A percentile compares a stretch with the other conserved stretches of the same genome.
Evolutionary conservation across 768 basidiomycete species (phyloP).

Genomic region (Phlegmacium glaucopus): DNA sequence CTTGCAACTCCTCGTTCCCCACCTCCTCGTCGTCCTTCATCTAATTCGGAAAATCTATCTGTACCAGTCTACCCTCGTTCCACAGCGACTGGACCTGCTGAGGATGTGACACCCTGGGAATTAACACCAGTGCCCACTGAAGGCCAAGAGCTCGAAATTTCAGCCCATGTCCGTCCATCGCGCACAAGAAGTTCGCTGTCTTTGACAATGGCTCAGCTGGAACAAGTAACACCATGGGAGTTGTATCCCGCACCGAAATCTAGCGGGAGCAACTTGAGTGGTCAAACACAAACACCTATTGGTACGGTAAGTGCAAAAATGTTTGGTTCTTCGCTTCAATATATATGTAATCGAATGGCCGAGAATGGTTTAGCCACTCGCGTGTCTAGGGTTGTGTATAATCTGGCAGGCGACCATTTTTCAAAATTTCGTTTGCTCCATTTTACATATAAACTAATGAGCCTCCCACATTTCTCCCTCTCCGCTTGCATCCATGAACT

Average conservation of each 20-base stretch:
- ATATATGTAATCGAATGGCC: not conserved
- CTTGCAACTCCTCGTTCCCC: conserved; percentile 10
- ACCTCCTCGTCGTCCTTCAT: conserved; percentile 3
- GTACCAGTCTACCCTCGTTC: not conserved
- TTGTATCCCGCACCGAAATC: not conserved
- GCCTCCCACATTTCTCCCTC: not conserved
- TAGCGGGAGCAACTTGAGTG: not conserved
- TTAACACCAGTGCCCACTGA: conserved; percentile 16
- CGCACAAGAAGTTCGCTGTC: conserved; percentile 4
- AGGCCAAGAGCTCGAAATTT: conserved; percentile 1
- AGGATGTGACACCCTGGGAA: conserved; percentile 33
- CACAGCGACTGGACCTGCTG: conserved; percentile 13
- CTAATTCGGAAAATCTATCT: not conserved
- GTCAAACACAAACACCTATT: not conserved
- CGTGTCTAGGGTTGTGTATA: conserved; percentile 12
- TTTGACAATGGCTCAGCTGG: conserved; percentile 24
- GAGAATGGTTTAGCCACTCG: conserved; percentile 2
- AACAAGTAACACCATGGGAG: conserved; percentile 30
- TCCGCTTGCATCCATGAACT: not conserved
- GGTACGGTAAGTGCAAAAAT: conserved; percentile 7
- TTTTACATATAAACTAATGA: no score
- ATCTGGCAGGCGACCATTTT: not conserved
- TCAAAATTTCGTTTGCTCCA: no score
- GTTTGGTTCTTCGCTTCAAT: not conserved
- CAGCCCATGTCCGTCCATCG: not conserved